Conservation (phyloP, 257 asterid genomes). For the Penstemon eatonii region DNA sequence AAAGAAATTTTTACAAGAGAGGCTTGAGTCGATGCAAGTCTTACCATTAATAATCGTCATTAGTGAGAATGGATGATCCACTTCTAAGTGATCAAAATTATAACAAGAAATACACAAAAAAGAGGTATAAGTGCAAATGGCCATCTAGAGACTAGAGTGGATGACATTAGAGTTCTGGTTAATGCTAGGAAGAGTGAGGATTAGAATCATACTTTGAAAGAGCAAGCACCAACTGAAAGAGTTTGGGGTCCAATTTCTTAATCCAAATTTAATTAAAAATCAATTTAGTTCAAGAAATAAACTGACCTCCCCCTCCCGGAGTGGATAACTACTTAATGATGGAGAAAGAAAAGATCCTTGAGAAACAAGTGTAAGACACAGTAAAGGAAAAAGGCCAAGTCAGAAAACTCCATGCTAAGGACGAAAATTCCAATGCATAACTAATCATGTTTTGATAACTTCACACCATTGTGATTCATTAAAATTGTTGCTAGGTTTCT, state of each 20-base stretch:
- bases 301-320: no score
- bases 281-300: no score
- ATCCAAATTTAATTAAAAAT: neutral
- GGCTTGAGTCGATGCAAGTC: neutral
- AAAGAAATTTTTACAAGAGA: neutral
- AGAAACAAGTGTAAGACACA: no score
- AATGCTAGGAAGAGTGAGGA: neutral
- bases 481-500: no score
- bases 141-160: neutral
- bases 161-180: neutral
- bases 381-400: no score
- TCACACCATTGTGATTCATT: no score
- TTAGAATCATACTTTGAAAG: neutral
- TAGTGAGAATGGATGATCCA: neutral
- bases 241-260: neutral
- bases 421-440: no score
- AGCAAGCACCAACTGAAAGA: neutral
- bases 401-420: no score
- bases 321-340: neutral
- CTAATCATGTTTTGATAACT: no score
- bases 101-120: slow-evolving; percentile 2
- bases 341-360: neutral
- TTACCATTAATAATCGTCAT: neutral
- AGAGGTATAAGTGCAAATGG: neutral
- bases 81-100: neutral